Percentiles rank a stretch among this genome's conserved stretches.
Conservation (phyloP, 163 green algal species). For the Picocystis sp. region DNA sequence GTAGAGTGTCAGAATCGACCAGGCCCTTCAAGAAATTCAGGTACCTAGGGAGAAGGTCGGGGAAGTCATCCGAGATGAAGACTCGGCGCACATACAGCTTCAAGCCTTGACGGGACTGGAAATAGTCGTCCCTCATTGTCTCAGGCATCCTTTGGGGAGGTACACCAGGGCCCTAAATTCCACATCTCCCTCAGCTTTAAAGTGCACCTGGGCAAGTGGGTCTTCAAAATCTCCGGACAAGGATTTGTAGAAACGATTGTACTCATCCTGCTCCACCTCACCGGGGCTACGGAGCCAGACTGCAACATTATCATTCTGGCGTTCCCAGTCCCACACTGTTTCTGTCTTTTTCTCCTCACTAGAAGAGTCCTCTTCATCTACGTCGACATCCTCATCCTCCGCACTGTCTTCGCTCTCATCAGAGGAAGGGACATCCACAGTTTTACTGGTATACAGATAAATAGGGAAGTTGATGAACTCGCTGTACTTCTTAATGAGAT, state of each 20-base stretch:
- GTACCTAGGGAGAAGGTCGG: conserved; percentile 87
- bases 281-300: conserved; percentile 56
- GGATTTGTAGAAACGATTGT: conserved; percentile 90
- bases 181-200: conserved; percentile 80
- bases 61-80: conserved; percentile 93
- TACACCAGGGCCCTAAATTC: conserved; percentile 94
- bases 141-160: conserved; percentile 46
- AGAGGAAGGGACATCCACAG: conserved; percentile 27
- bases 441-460: conserved; percentile 68
- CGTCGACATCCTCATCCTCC: conserved; percentile 7
- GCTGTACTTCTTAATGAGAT: conserved; percentile 81
- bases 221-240: conserved; percentile 31
- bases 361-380: conserved; percentile 11
- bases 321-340: conserved; percentile 44
- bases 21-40: conserved; percentile 75
- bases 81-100: conserved; percentile 94
- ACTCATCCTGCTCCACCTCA: conserved; percentile 83
- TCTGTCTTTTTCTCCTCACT: conserved; percentile 29
- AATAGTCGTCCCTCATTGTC: conserved; percentile 85
- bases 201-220: conserved; percentile 33
- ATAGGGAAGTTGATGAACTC: conserved; percentile 99
- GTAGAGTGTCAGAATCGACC: conserved; percentile 91
- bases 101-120: conserved; percentile 39
- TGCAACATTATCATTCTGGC: conserved; percentile 33
- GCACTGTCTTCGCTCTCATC: conserved; percentile 16